Base-by-base conservation (phyloP, 108 stramenopile species). In the Nitzschia putrida region DNA sequence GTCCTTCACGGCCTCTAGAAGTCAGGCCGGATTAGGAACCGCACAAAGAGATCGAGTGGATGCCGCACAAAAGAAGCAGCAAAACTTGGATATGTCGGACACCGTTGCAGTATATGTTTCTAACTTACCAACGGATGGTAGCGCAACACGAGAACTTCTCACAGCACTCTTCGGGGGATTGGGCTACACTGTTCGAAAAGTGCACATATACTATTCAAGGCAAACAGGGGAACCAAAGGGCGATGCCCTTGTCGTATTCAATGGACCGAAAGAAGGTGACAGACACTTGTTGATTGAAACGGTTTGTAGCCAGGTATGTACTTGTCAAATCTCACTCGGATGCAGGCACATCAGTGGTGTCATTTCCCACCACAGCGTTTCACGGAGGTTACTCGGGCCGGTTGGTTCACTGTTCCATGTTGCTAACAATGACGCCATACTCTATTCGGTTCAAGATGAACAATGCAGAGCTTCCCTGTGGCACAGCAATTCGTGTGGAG, bases 301-400 rank as follows among this genome's bases (percentile, higher is more conserved):
- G 0, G 88, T 91, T n/a, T 91, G 90, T 66, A 71, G 68, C 25
- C 90, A 91, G 86, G 86, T 90, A 68, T 73, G 85, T 75, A 47
- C n/a, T 4, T 25, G 41, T 40, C 18, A 24, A 25, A 40, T 7
- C 29, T 4, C 29, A 34, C 29, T 34, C 29, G 29, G 29, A 4
- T 4, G 4, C 29, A 18, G 1, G 16, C 20, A 4, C 49, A 3
- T 5, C 1, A 20, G 20, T 5, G 3, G 49, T 16, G 20, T 5
- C 20, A 5, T 50, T 50, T 20, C 3, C 3, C 5, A 3, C 49
- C 3, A 5, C 16, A 1, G 5, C 3, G 1, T 4, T 50, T 50
- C 49, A 16, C 2, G 16, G 3, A 18, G 49, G 1, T 5, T 5
- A 20, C 49, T 50, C 5, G 16, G 49, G 20, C 20, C 49, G 49